Conservation (phyloP, 164 flowering plant species). For the Cinnamomum micranthum region DNA sequence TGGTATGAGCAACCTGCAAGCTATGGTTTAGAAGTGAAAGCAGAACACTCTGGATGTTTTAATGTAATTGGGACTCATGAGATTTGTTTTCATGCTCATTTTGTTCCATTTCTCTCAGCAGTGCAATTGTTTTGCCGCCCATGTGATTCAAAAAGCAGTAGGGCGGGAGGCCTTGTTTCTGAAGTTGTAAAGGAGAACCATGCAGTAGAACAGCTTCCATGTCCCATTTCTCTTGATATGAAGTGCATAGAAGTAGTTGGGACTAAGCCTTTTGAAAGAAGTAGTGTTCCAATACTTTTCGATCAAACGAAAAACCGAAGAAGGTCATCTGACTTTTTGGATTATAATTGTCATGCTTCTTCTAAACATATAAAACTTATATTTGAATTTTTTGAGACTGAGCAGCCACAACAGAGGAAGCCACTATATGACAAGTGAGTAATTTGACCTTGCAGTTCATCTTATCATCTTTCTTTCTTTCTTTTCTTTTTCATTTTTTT, state of each 20-base stretch:
- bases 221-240: conserved; percentile 25
- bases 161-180: conserved; percentile 10
- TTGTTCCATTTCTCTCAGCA: conserved; percentile 74
- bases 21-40: conserved; percentile 65
- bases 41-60: conserved; percentile 33
- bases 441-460: neutral
- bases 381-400: conserved; percentile 69
- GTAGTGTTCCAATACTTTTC: neutral
- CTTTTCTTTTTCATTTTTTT: neutral
- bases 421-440: conserved; percentile 67
- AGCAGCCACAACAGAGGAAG: conserved; percentile 54
- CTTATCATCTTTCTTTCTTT: no score
- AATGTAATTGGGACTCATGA: no score
- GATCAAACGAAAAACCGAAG: neutral
- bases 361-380: conserved; percentile 28
- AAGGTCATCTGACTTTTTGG: neutral
- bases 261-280: neutral
- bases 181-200: conserved; percentile 2
- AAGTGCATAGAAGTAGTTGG: neutral
- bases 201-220: conserved; percentile 6
- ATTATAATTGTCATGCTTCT: neutral
- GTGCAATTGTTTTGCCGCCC: conserved; percentile 56
- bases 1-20: conserved; percentile 77
- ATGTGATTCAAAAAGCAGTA: neutral
- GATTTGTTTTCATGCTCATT: conserved; percentile 45